A percentile compares a stretch with the other conserved stretches of the same genome.
Conservation (phyloP, 306 rosid species). For the Notholithocarpus densiflorus region DNA sequence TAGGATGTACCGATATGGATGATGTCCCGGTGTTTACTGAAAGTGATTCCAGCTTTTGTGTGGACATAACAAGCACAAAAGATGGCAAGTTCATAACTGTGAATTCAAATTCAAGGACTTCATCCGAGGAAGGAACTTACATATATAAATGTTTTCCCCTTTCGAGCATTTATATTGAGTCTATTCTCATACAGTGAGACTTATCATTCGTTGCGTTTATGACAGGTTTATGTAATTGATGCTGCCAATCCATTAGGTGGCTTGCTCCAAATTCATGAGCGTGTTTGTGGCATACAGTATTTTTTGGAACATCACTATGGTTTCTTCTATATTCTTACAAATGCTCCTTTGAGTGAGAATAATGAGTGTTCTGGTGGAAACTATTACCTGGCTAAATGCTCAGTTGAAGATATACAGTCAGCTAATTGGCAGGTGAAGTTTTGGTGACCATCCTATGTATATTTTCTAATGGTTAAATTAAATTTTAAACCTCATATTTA, state of each 20-base stretch:
- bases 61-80: constrained; percentile 90
- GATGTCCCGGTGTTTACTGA: constrained; percentile 62
- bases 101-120: constrained; percentile 98
- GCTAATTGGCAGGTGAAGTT: constrained; percentile 63
- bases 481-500: no score
- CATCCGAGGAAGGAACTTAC: constrained; percentile 93
- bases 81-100: constrained; percentile 98
- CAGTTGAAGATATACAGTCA: constrained; percentile 54
- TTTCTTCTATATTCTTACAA: constrained; percentile 76
- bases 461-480: not conserved
- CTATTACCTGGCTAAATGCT: constrained; percentile 68
- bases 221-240: constrained; percentile 81
- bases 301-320: constrained; percentile 92
- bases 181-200: constrained; percentile 24
- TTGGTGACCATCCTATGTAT: constrained; percentile 13
- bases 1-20: constrained; percentile 41
- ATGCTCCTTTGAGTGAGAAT: constrained; percentile 56
- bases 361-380: constrained; percentile 53
- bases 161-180: constrained; percentile 4
- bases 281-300: constrained; percentile 66
- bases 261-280: constrained; percentile 60
- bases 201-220: constrained; percentile 26
- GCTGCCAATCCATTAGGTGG: constrained; percentile 59
- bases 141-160: constrained; percentile 21
- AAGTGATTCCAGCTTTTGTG: constrained; percentile 75